Conservation (phyloP, 345 rosid species). For the Crucihimalaya himalaica region DNA sequence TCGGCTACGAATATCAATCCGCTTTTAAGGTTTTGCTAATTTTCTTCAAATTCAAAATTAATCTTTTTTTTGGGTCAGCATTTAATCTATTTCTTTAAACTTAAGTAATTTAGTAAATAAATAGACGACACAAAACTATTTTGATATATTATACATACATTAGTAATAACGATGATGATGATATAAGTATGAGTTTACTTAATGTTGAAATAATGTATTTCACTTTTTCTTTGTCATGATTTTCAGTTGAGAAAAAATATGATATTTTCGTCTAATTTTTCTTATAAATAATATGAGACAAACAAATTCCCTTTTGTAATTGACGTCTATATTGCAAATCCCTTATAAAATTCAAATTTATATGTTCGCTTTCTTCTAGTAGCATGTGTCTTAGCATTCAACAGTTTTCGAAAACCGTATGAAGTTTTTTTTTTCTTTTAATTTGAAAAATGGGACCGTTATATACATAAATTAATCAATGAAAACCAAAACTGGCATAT, state of each 20-base stretch:
- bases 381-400: not conserved
- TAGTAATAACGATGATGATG: not conserved
- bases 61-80: not conserved
- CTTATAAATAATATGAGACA: not conserved
- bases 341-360: not conserved
- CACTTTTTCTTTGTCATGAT: not conserved
- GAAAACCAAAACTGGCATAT: slow-evolving; percentile 20
- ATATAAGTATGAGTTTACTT: not conserved
- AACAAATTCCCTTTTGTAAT: too few species aligned
- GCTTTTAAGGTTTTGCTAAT: not conserved
- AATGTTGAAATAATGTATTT: not conserved
- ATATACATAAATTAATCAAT: not conserved
- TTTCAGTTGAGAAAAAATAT: not conserved
- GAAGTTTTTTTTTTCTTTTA: not conserved
- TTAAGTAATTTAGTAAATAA: too few species aligned
- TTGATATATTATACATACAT: not conserved
- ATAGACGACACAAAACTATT: not conserved
- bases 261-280: not conserved
- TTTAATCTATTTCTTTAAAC: too few species aligned
- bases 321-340: not conserved
- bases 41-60: not conserved
- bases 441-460: not conserved
- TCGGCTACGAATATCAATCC: not conserved
- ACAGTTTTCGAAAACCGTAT: not conserved
- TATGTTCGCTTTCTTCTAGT: not conserved